Percentiles rank a stretch among this genome's conserved stretches.
Conservation (phyloP, 371 early-diverging fungal genomes). For the Syncephalastrum racemosum region DNA sequence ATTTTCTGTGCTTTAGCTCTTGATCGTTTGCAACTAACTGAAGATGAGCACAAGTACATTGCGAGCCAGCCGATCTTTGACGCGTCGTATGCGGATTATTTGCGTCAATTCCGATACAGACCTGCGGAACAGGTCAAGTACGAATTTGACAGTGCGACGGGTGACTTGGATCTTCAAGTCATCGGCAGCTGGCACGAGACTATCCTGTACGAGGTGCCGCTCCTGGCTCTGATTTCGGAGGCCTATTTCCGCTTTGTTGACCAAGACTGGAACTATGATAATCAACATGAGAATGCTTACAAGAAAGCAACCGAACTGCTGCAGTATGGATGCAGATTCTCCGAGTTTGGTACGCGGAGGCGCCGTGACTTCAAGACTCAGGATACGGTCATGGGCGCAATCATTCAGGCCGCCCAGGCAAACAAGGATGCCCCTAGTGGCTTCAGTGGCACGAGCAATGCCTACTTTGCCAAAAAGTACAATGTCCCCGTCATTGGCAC, state of each 20-base stretch:
- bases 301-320: constrained; percentile 54
- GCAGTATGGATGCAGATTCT: constrained; percentile 63
- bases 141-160: constrained; percentile 27
- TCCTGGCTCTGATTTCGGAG: constrained; percentile 72
- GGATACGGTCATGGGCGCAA: constrained; percentile 56
- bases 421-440: constrained; percentile 37
- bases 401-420: constrained; percentile 27
- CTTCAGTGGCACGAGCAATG: constrained; percentile 71
- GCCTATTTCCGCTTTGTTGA: constrained; percentile 71
- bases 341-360: constrained; percentile 80
- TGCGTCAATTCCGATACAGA: constrained; percentile 56
- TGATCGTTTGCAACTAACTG: constrained; percentile 39
- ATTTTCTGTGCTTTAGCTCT: constrained; percentile 18
- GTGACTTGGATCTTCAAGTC: constrained; percentile 50
- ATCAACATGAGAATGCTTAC: constrained; percentile 56
- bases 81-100: constrained; percentile 56
- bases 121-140: constrained; percentile 59
- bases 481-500: constrained; percentile 68
- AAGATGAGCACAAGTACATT: constrained; percentile 58
- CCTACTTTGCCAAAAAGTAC: constrained; percentile 69
- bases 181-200: constrained; percentile 69
- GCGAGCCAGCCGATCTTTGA: constrained; percentile 51
- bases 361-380: constrained; percentile 72
- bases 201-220: constrained; percentile 76
- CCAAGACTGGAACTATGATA: constrained; percentile 66